A percentile compares a stretch with the other conserved stretches of the same genome.
Evolutionary conservation across 2,329 filamentous ascomycete species (phyloP).

Genomic region (Pleochaeta shiraiana): DNA sequence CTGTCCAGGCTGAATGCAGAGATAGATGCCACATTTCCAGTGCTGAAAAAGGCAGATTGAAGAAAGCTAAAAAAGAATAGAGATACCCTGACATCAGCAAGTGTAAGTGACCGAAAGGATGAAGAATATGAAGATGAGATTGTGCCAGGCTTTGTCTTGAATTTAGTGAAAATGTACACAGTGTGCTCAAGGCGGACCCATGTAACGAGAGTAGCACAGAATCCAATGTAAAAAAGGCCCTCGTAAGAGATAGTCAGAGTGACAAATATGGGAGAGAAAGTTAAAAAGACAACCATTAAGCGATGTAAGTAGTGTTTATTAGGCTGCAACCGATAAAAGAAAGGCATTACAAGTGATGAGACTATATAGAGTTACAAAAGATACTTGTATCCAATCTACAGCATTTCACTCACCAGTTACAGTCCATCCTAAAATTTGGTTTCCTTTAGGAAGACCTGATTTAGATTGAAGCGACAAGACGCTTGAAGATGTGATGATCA

Average conservation of each 20-base stretch:
- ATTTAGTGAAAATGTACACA: slow-evolving; percentile 30
- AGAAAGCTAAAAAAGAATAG: slow-evolving; percentile 92
- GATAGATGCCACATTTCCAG: slow-evolving; percentile 84
- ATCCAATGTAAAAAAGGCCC: slow-evolving; percentile 84
- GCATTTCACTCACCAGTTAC: slow-evolving; percentile 40
- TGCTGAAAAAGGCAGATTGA: slow-evolving; percentile 92
- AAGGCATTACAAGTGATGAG: slow-evolving; percentile 53
- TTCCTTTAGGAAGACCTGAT: slow-evolving; percentile 64
- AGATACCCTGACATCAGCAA: slow-evolving; percentile 71
- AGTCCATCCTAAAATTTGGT: slow-evolving; percentile 69
- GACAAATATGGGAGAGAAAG: slow-evolving; percentile 83
- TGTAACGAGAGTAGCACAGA: slow-evolving; percentile 57
- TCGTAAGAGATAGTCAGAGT: slow-evolving; percentile 96
- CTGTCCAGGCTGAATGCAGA: slow-evolving; percentile 88
- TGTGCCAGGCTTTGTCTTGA: slow-evolving; percentile 7
- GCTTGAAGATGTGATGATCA: slow-evolving; percentile 73
- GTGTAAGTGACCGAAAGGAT: slow-evolving; percentile 38
- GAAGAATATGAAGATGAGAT: slow-evolving; percentile 9
- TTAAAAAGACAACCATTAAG: slow-evolving; percentile 70
- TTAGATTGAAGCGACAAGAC: slow-evolving; percentile 70
- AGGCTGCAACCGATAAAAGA: slow-evolving; percentile 59
- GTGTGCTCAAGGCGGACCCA: slow-evolving; percentile 89
- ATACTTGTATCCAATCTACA: slow-evolving; percentile 8
- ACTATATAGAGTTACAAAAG: slow-evolving; percentile 23
- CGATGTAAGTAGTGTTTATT: slow-evolving; percentile 82